A percentile compares a stretch with the other conserved stretches of the same genome.
Evolutionary conservation across 1,139 yeast species (phyloP).

Genomic region (Kurtzmaniella natalensis): DNA sequence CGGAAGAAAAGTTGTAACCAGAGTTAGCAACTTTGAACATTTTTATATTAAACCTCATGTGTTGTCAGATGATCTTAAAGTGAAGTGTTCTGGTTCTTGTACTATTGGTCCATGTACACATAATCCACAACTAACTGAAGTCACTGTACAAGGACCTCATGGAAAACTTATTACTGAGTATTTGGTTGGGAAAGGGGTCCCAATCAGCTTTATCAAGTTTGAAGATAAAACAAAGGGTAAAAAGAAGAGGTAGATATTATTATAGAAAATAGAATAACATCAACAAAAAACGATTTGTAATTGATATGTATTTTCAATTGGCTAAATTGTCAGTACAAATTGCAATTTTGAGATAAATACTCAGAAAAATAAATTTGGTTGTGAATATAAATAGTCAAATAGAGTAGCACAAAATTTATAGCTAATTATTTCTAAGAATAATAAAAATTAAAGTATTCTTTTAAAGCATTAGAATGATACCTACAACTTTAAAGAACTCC

Average conservation of each 20-base stretch:
- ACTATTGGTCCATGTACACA: conserved; percentile 58
- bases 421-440: too few relatives aligned
- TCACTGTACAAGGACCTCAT: conserved; percentile 90
- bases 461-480: too few relatives aligned
- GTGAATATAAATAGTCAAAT: too few relatives aligned
- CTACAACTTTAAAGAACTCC: too few relatives aligned
- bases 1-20: conserved; percentile 78
- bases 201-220: conserved; percentile 59
- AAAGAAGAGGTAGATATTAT: conserved; percentile 29
- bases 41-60: conserved; percentile 63
- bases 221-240: conserved; percentile 62
- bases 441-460: too few relatives aligned
- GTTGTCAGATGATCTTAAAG: conserved; percentile 65
- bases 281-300: background rate
- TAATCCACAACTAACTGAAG: conserved; percentile 58
- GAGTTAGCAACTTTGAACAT: conserved; percentile 63
- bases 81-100: conserved; percentile 85
- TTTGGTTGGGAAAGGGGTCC: conserved; percentile 63
- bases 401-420: too few relatives aligned
- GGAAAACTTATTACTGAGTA: conserved; percentile 55
- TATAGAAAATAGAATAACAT: background rate
- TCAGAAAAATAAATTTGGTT: too few relatives aligned
- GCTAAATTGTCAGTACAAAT: background rate
- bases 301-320: background rate
- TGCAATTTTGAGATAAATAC: too few relatives aligned